Conservation (phyloP, 164 flowering plant genomes). For the Chimonanthus praecox region DNA sequence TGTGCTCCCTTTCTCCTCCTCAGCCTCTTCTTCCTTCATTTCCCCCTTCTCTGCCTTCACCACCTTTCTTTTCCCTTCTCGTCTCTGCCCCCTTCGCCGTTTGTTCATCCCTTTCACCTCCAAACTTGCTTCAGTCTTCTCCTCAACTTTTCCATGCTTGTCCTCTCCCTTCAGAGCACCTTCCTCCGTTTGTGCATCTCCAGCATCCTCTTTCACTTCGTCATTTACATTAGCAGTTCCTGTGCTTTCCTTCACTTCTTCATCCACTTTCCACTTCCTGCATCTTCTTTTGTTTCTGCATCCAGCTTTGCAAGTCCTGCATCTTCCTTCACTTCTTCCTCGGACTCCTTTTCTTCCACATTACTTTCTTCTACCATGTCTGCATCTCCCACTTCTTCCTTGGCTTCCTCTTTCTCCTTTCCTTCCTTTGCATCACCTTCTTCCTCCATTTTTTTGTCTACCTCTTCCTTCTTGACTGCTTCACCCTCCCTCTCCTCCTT, state of each 20-base stretch:
- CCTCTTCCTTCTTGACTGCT: background rate
- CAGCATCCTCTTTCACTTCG: background rate
- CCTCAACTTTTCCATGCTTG: conserved; percentile 9
- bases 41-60: background rate
- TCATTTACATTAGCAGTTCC: no score
- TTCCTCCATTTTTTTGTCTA: background rate
- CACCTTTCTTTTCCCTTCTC: background rate
- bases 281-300: background rate
- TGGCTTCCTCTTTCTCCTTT: background rate
- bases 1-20: conserved; percentile 1
- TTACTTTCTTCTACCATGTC: background rate
- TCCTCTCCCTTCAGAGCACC: background rate
- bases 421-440: background rate
- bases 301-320: background rate
- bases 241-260: conserved; percentile 3
- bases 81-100: conserved; percentile 12
- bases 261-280: background rate
- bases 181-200: background rate
- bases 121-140: conserved; percentile 8
- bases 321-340: background rate
- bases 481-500: background rate
- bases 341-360: background rate
- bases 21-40: background rate
- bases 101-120: conserved; percentile 7
- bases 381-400: background rate